Percentiles rank a stretch among this genome's conserved stretches.
phyloP scores from a whole-genome alignment of 495 filamentous ascomycete genomes.

The Emericellopsis terricola region DNA sequence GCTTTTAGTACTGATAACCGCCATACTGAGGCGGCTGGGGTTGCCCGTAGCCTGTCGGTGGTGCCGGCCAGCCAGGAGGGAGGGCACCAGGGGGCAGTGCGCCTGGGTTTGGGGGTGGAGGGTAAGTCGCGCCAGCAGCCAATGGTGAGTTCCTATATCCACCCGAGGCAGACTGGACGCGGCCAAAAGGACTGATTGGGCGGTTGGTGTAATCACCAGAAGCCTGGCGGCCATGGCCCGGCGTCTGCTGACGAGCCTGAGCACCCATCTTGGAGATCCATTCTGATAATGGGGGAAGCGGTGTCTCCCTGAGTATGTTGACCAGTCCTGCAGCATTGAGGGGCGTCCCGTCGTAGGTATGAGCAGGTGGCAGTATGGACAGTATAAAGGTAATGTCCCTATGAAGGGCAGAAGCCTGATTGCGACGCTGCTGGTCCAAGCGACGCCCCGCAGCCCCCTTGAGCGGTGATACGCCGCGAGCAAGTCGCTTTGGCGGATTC shows the following conservation, averaged over 20 bases:
- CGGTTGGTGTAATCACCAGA: constrained; percentile 12
- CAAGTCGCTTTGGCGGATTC: constrained; percentile 59
- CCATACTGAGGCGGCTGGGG: constrained; percentile 1
- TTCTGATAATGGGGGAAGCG: constrained; percentile 39
- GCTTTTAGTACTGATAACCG: constrained; percentile 4
- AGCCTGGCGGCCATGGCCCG: constrained; percentile 14
- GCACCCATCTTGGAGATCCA: constrained; percentile 14
- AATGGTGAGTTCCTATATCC: constrained; percentile 24
- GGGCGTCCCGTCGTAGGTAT: constrained; percentile 42
- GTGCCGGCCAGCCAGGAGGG: constrained; percentile 2
- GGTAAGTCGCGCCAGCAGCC: constrained; percentile 15
- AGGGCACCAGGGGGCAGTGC: constrained; percentile 21
- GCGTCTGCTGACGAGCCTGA: constrained; percentile 15
- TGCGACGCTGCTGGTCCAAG: constrained; percentile 56
- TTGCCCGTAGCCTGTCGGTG: neutral
- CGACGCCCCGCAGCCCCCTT: constrained; percentile 71
- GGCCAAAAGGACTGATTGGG: constrained; percentile 3
- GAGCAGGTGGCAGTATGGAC: constrained; percentile 61
- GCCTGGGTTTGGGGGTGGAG: constrained; percentile 14
- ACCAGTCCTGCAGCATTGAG: constrained; percentile 60
- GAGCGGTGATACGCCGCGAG: constrained; percentile 68
- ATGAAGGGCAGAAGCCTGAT: constrained; percentile 42
- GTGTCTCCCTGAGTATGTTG: constrained; percentile 45
- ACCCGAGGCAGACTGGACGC: constrained; percentile 10
- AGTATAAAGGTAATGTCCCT: constrained; percentile 66